phyloP scores from a whole-genome alignment of 106 monocot genomes.

The Acanthochlamys bracteata region DNA sequence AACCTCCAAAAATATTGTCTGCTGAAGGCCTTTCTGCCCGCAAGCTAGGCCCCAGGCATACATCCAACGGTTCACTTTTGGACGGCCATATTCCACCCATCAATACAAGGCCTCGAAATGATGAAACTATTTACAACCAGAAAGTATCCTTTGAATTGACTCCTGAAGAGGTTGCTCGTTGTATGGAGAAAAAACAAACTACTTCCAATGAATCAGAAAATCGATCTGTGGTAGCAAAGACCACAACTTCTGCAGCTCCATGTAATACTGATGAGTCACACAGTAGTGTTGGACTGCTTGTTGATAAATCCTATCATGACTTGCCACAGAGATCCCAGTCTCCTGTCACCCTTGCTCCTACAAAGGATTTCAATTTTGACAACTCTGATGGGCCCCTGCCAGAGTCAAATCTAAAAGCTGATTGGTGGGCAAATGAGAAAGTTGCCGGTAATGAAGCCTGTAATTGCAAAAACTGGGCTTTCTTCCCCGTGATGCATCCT shows the following conservation, averaged over 20 bases:
- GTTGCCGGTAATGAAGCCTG: constrained; percentile 12
- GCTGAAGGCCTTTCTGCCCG: constrained; percentile 34
- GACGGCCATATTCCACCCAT: constrained; percentile 37
- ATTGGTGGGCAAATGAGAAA: constrained; percentile 73
- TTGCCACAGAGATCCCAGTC: constrained; percentile 29
- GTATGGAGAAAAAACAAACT: constrained; percentile 32
- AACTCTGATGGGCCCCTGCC: constrained; percentile 34
- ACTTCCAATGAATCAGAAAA: constrained; percentile 3
- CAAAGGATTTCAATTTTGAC: constrained; percentile 71
- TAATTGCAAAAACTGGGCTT: constrained; percentile 47
- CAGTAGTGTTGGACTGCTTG: constrained; percentile 1
- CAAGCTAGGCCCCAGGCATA: constrained; percentile 20
- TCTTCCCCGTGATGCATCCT: constrained; percentile 55
- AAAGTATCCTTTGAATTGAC: constrained; percentile 71
- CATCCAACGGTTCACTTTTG: constrained; percentile 29
- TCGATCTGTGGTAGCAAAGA: not conserved
- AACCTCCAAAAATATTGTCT: constrained; percentile 34
- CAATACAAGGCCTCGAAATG: not conserved
- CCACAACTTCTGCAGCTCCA: not conserved
- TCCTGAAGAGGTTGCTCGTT: constrained; percentile 46
- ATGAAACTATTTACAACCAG: constrained; percentile 18
- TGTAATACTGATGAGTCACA: constrained; percentile 4
- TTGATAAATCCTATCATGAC: constrained; percentile 35
- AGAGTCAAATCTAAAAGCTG: constrained; percentile 34
- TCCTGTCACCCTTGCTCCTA: constrained; percentile 22